A percentile compares a stretch with the other conserved stretches of the same genome.
Evolutionary conservation across 1,139 yeast species (phyloP).

Genomic region (Debaryomyces singareniensis): DNA sequence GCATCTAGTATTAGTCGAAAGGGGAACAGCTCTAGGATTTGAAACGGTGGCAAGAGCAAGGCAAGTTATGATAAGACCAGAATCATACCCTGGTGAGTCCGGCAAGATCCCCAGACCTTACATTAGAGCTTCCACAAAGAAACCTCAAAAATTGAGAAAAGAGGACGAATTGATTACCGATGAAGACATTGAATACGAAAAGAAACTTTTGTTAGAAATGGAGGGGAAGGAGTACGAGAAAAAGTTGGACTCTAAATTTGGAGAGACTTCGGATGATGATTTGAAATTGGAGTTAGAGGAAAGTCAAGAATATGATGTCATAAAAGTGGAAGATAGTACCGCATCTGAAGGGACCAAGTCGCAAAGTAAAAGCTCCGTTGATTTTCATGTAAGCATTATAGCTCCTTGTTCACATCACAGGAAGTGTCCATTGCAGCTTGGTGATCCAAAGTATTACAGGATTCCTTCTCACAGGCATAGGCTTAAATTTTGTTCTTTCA

Average conservation of each 20-base stretch:
- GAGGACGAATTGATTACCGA: conserved; percentile 32
- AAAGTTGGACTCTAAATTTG: conserved; percentile 33
- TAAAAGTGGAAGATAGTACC: conserved; percentile 7
- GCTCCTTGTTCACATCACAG: conserved; percentile 94
- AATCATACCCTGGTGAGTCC: conserved; percentile 45
- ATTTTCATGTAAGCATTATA: conserved; percentile 54
- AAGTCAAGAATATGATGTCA: conserved; percentile 33
- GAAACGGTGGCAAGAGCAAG: conserved; percentile 88
- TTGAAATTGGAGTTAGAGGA: conserved; percentile 45
- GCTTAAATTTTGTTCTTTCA: conserved; percentile 71
- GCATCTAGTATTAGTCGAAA: conserved; percentile 67
- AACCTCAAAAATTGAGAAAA: conserved; percentile 33
- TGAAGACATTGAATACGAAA: conserved; percentile 27
- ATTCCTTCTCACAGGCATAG: conserved; percentile 56
- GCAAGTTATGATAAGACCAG: conserved; percentile 83
- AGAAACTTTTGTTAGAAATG: conserved; percentile 15
- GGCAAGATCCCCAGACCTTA: conserved; percentile 74
- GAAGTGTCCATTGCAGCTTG: conserved; percentile 78
- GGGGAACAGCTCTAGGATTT: conserved; percentile 88
- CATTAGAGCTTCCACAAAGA: conserved; percentile 43
- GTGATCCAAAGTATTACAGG: conserved; percentile 62
- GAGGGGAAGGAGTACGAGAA: conserved; percentile 24
- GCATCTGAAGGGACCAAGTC: no score
- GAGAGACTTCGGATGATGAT: conserved; percentile 37
- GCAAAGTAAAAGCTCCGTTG: conserved; percentile 22